Evolutionary conservation across 2,329 filamentous ascomycete species (phyloP), one percentile per base, ranked within the genome.

Genomic region (Ophiosphaerella herpotricha): DNA sequence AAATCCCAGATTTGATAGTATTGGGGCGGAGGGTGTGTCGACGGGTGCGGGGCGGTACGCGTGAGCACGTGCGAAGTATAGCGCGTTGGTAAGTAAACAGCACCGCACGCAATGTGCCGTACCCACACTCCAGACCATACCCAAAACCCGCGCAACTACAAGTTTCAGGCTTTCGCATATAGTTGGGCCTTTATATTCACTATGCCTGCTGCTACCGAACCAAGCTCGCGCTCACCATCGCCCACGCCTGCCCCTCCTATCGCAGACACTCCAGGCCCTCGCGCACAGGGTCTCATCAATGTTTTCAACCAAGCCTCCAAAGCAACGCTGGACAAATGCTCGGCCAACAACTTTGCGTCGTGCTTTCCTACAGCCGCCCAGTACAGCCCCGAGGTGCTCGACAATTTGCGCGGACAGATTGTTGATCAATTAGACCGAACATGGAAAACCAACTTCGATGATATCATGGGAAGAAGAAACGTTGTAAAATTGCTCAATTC

Each of bases 341-440:
- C 78, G 8, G 82, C 85, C 65, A 74, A 76, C 41, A 86, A 85
- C 60, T 87, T 87, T 66, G 78, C 82, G 0, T 74, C 82, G 21
- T 87, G 85, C 61, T 87, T 87, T 57, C 84, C 85, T 0, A 87
- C 85, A 0, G 80, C 83, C 1, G 81, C 84, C 14, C 74, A 77
- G 60, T 76, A 85, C 60, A 82, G 82, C 9, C 80, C 82, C 1
- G 79, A 79, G 23, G 79, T 78, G 36, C 63, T 87, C 49, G 79
- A 84, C 60, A 75, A 77, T 4, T 74, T 87, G 18, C 82, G 83
- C 72, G 75, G 78, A 46, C 82, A 86, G 56, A 77, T 87, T 56
- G 81, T 82, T 36, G 77, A 78, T 43, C 80, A 84, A 58, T 67
- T 87, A 44, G 82, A 84, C 57, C 79, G 81, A 54, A 78, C 78